Evolutionary conservation across 495 filamentous ascomycete genomes (phyloP).

Genomic region (Penicillium tannophilum): DNA sequence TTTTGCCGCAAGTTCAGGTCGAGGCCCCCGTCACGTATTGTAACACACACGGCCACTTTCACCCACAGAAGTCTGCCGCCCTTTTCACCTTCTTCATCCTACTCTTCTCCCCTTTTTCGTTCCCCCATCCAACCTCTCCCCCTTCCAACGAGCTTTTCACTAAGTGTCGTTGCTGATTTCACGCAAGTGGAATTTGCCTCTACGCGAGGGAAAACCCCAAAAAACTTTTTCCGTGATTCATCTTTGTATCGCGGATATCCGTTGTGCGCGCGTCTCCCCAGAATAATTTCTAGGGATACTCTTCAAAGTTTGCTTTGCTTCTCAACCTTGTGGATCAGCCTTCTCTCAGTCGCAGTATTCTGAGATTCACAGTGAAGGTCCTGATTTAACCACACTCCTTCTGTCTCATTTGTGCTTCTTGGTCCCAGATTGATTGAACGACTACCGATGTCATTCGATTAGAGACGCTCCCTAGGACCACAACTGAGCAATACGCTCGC

Average conservation of each 20-base stretch:
- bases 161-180: constrained; percentile 53
- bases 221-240: constrained; percentile 22
- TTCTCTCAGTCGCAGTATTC: background rate
- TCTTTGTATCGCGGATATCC: constrained; percentile 10
- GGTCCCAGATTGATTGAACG: constrained; percentile 24
- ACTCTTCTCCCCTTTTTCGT: constrained; percentile 23
- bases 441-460: constrained; percentile 48
- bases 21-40: constrained; percentile 24
- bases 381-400: constrained; percentile 24
- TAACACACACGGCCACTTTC: constrained; percentile 16
- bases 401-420: constrained; percentile 27
- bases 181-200: constrained; percentile 29
- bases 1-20: background rate
- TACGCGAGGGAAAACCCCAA: constrained; percentile 32
- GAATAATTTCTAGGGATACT: constrained; percentile 11
- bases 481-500: constrained; percentile 45
- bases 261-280: constrained; percentile 14
- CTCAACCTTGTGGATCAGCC: constrained; percentile 9
- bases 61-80: constrained; percentile 20
- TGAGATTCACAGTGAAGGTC: background rate
- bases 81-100: constrained; percentile 22
- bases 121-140: constrained; percentile 19
- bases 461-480: constrained; percentile 38
- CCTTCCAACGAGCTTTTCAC: constrained; percentile 54
- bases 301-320: background rate